phyloP scores from a whole-genome alignment of 345 rosid genomes.

The Lepidium didymum region DNA sequence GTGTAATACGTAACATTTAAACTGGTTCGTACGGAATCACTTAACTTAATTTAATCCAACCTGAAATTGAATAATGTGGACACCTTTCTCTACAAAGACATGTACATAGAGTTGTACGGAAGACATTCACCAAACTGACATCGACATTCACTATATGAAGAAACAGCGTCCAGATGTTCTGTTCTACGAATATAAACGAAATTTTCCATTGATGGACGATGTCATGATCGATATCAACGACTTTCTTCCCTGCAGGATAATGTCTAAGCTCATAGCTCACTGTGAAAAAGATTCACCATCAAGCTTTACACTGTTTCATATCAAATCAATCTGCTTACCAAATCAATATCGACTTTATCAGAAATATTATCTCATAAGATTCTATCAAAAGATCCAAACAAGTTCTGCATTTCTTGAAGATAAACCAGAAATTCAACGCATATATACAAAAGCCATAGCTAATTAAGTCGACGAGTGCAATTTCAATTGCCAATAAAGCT shows the following conservation, averaged over 20 bases:
- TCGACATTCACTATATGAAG: background rate
- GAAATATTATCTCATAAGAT: background rate
- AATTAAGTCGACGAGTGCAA: background rate
- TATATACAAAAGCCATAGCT: conserved; percentile 2
- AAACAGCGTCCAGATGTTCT: background rate
- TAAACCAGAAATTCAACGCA: background rate
- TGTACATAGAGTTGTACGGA: background rate
- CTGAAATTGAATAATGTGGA: too few species aligned
- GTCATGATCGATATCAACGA: too few species aligned
- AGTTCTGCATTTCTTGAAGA: background rate
- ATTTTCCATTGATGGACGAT: too few species aligned
- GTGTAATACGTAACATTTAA: background rate
- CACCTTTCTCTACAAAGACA: too few species aligned
- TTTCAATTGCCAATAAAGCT: background rate
- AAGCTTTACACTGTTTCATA: background rate
- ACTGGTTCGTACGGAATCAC: background rate
- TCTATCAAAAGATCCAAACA: conserved; percentile 10
- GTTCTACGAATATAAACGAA: too few species aligned
- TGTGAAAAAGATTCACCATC: background rate
- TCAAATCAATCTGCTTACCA: background rate
- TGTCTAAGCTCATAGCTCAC: background rate
- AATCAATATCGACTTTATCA: background rate
- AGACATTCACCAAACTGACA: background rate
- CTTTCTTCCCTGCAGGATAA: too few species aligned
- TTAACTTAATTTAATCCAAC: background rate